Base-by-base conservation (phyloP, 2,329 filamentous ascomycete genomes). In the Pseudofabraea citricarpa region DNA sequence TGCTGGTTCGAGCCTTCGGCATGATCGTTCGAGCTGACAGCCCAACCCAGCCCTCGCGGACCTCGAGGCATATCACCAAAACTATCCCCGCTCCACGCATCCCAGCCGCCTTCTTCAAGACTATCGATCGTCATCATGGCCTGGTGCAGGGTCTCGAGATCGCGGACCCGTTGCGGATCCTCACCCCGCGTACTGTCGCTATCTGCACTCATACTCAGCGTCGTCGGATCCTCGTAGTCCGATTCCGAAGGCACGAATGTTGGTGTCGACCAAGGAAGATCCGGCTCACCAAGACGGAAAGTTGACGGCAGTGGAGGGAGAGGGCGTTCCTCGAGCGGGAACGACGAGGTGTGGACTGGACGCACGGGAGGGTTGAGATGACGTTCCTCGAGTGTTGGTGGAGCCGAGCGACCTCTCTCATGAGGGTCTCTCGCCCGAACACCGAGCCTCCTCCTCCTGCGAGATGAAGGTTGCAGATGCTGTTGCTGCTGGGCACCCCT, bases 91-190 rank as follows among this genome's bases (percentile, higher is more conserved):
- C 45, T 53, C 52, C 50, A 55, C 9, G 52, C 26, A 31, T 59
- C 53, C 56, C 55, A 58, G 31, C 44, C 50, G 42, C 60, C 55
- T 22, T 56, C 16, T 18, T 45, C 38, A 18, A 59, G 37, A 42
- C 52, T 59, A 47, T 57, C 58, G 20, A 61, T 57, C 6, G 58
- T 60, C 58, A 61, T 59, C 58, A 61, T 59, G 6, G 58, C 58
- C 32, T 55, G 55, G 23, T 59, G 56, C 27, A 61, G 40, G 12
- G 52, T 45, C 36, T 53, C 57, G 32, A 61, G 24, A 9, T 61
- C 56, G 33, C 51, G 46, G 15, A 56, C 52, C 12, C 56, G 43
- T 26, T 54, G 51, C 16, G 58, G 56, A 43, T 61, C 58, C 37
- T 60, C 58, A 3, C 41, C 41, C 9, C 53, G 52, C 38, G 41